Conservation (phyloP, 495 filamentous ascomycete genomes). For the Aspergillus funiculosus region DNA sequence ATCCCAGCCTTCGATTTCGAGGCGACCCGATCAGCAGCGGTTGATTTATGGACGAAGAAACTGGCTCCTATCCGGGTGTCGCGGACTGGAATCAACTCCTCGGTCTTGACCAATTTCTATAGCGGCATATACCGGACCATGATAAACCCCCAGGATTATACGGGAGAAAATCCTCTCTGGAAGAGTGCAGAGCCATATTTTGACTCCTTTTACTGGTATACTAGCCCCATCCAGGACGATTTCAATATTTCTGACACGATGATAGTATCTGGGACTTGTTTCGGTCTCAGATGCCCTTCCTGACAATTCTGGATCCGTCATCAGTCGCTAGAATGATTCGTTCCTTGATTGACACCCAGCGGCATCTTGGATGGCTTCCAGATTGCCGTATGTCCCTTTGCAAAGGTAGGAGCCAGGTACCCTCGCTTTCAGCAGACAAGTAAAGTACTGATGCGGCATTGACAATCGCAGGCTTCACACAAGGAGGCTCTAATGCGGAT, state of each 20-base stretch:
- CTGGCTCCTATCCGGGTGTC: constrained; percentile 49
- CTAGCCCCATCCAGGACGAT: neutral
- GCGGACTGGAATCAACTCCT: constrained; percentile 46
- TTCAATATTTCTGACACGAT: constrained; percentile 11
- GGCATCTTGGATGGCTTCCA: constrained; percentile 61
- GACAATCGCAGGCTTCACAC: constrained; percentile 39
- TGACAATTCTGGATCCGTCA: constrained; percentile 60
- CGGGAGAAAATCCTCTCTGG: constrained; percentile 70
- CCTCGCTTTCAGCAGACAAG: neutral
- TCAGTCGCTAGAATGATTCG: constrained; percentile 60
- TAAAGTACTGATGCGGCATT: too few relatives aligned
- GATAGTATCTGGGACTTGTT: constrained; percentile 54
- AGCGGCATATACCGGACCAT: constrained; percentile 50
- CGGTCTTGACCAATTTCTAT: constrained; percentile 57
- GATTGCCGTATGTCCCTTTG: constrained; percentile 64
- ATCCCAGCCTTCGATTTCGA: constrained; percentile 49
- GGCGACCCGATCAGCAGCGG: constrained; percentile 35
- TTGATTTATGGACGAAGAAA: constrained; percentile 44
- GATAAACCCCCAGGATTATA: constrained; percentile 68
- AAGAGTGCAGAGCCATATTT: constrained; percentile 59
- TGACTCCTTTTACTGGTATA: constrained; percentile 51
- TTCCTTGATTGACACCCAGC: constrained; percentile 67
- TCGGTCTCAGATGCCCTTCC: constrained; percentile 58
- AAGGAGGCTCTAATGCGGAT: constrained; percentile 73
- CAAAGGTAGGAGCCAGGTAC: constrained; percentile 45